Evolutionary conservation across 805 yeast species (phyloP).

Genomic region (Ogataea minuta): DNA sequence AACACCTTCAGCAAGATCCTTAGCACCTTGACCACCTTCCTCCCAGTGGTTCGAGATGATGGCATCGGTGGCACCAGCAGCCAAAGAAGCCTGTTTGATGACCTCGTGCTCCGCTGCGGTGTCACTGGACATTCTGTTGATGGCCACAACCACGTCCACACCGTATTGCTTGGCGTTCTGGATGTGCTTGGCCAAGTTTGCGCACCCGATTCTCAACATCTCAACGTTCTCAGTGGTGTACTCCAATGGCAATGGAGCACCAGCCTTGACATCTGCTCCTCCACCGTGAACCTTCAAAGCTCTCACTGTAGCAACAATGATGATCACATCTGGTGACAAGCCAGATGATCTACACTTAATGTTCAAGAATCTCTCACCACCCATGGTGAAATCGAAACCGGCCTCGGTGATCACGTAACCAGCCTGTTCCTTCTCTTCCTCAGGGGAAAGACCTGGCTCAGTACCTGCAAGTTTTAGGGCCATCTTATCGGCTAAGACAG

Average conservation of each 20-base stretch:
- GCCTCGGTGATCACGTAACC: constrained; percentile 98
- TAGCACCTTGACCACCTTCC: constrained; percentile 90
- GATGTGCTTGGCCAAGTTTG: constrained; percentile 88
- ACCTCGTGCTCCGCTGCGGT: constrained; percentile 75
- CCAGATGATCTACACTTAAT: constrained; percentile 94
- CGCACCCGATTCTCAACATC: constrained; percentile 72
- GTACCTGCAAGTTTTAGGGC: constrained; percentile 88
- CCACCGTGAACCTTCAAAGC: constrained; percentile 98
- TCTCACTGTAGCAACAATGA: constrained; percentile 92
- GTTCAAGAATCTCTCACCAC: constrained; percentile 95
- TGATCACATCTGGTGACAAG: constrained; percentile 82
- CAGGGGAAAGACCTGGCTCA: constrained; percentile 39
- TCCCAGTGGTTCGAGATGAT: constrained; percentile 94
- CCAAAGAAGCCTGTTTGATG: constrained; percentile 73
- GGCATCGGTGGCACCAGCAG: constrained; percentile 94
- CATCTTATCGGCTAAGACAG: constrained; percentile 88
- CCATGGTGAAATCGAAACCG: constrained; percentile 98
- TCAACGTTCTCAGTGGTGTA: constrained; percentile 81
- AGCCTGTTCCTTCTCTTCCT: constrained; percentile 38
- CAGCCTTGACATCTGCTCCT: constrained; percentile 95
- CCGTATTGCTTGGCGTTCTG: constrained; percentile 80
- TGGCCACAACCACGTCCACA: constrained; percentile 91
- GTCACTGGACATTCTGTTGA: constrained; percentile 84
- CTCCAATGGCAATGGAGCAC: constrained; percentile 78
- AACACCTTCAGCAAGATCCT: constrained; percentile 80